Evolutionary conservation across 2,329 filamentous ascomycete species (phyloP), one percentile per base, ranked within the genome.

Genomic region (Penicillium rolfsii): DNA sequence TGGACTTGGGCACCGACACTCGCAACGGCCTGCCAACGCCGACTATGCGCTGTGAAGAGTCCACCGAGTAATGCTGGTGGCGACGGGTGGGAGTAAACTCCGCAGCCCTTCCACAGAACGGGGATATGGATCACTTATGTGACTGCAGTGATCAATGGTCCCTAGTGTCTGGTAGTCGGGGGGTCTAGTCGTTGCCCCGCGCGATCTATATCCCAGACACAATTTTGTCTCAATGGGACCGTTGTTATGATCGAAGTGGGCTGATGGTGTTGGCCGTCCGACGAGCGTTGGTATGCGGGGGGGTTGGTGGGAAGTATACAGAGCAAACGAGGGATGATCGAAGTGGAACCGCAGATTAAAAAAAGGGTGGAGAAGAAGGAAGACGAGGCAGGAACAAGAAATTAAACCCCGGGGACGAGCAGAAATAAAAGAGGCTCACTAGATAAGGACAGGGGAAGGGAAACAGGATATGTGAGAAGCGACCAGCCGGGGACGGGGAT

Each of bases 221-320:
- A 52, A 26, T 24, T 19, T 26, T 40, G 35, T 53, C 19, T 41
- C 33, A 53, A 41, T 26, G 40, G 14, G 8, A 14, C 7, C n/a
- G 19, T 30, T 38, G 30, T 50, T 50, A 33, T 52, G 50, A n/a
- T 40, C 22, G 14, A 30, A 22, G 50, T 52, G 50, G 50, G 50
- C 35, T 38, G 22, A 35, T 26, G 22, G 14, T 33, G 50, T 38
- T 53, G 33, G 24, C 36, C 40, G 60, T 43, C 46, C 62, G 40
- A 64, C 62, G 50, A 22, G 60, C 35, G n/a, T 22, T 60, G 62
- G 62, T 61, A 64, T 64, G 60, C 48, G 57, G 57, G 57, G 60
- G 60, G 40, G 43, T 19, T n/a, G 35, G 11, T 16, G 7, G 60
- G 59, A 48, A 48, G 45, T 52, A 38, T 40, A 33, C n/a, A n/a